These are phyloP conservation scores for Speleostelium caveatum DNA, from an alignment of 78 protist species.

Conservation along the genomic window DNA sequence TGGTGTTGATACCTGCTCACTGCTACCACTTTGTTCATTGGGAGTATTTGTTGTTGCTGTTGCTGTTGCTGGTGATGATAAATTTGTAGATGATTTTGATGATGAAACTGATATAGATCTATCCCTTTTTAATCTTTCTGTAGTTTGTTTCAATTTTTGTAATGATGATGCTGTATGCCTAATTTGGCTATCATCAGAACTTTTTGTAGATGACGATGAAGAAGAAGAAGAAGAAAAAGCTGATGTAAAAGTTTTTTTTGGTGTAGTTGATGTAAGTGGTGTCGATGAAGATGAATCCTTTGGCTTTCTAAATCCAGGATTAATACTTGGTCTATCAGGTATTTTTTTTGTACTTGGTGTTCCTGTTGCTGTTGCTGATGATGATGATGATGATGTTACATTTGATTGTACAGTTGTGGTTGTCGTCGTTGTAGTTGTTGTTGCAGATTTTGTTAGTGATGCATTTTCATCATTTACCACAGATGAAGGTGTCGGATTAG, in stretches of 20 bases:
- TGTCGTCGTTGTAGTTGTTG: constrained; percentile 25
- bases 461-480: not conserved
- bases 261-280: not conserved
- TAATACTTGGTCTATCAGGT: constrained; percentile 63
- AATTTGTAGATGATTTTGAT: constrained; percentile 1
- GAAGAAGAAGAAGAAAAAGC: not conserved
- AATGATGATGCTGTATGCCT: constrained; percentile 62
- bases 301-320: constrained; percentile 64
- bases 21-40: not conserved
- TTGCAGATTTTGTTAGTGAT: not conserved
- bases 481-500: not conserved
- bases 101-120: constrained; percentile 58
- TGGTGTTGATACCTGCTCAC: not conserved
- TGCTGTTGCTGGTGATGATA: not conserved
- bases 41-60: not conserved
- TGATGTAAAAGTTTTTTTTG: too few species aligned
- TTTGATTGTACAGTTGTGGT: not conserved
- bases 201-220: not conserved
- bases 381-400: not conserved
- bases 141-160: constrained; percentile 26
- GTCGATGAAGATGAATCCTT: not conserved
- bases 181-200: constrained; percentile 1
- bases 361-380: not conserved
- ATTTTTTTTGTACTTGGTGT: constrained; percentile 18
- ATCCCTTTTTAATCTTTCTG: constrained; percentile 1